Conservation (phyloP, 2,329 filamentous ascomycete species). For the Alternaria atra region DNA sequence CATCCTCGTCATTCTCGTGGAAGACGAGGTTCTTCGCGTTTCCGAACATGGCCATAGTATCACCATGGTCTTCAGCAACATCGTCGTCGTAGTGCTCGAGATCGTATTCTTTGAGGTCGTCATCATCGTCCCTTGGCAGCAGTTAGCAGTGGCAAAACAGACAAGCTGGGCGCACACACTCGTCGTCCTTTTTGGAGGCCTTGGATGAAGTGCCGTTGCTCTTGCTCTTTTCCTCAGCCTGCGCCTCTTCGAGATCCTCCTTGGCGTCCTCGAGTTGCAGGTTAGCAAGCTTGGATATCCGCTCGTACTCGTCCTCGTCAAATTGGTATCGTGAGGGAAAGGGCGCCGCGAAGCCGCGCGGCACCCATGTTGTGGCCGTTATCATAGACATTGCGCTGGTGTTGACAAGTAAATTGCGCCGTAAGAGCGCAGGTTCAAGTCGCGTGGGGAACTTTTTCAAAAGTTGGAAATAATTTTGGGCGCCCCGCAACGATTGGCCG, state of each 20-base stretch:
- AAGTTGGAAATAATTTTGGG: conserved; percentile 26
- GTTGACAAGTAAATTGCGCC: conserved; percentile 10
- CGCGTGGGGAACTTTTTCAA: conserved; percentile 23
- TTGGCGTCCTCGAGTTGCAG: conserved; percentile 88
- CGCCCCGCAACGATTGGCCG: conserved; percentile 30
- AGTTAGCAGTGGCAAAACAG: conserved; percentile 20
- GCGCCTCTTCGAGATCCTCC: conserved; percentile 72
- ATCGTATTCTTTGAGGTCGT: conserved; percentile 95
- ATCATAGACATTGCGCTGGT: conserved; percentile 62
- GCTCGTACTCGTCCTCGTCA: conserved; percentile 61
- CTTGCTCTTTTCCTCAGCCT: conserved; percentile 56
- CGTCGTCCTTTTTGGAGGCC: conserved; percentile 35
- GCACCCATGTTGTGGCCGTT: conserved; percentile 63
- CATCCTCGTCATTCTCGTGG: conserved; percentile 91
- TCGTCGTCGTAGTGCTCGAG: conserved; percentile 96
- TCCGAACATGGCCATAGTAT: conserved; percentile 90
- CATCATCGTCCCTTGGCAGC: conserved; percentile 63
- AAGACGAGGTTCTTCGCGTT: conserved; percentile 94
- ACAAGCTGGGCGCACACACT: conserved; percentile 17
- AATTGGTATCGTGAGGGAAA: conserved; percentile 61
- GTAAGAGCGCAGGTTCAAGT: conserved; percentile 18
- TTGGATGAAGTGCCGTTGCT: conserved; percentile 37
- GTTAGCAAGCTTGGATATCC: conserved; percentile 62
- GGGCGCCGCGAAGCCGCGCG: conserved; percentile 60
- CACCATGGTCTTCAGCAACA: conserved; percentile 72